A percentile compares a stretch with the other conserved stretches of the same genome.
phyloP scores from a whole-genome alignment of 2,329 filamentous ascomycete species.

The Alternaria angustiovoidea region DNA sequence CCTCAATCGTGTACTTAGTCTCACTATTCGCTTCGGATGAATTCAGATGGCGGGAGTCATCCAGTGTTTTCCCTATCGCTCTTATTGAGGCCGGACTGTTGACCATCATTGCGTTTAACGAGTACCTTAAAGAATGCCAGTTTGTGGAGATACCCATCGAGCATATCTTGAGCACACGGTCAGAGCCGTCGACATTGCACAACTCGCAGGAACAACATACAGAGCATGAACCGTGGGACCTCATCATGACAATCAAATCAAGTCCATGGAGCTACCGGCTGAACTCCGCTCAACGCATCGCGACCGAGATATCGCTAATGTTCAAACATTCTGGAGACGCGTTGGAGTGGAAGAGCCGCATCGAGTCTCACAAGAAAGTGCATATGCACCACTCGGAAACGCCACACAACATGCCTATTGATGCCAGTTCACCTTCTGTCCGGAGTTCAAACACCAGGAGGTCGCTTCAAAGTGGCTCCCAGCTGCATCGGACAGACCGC shows the following conservation, averaged over 20 bases:
- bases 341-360: constrained; percentile 25
- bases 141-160: constrained; percentile 43
- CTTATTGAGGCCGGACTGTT: constrained; percentile 30
- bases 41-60: constrained; percentile 29
- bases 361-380: constrained; percentile 21
- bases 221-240: constrained; percentile 30
- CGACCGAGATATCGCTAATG: constrained; percentile 30
- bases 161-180: constrained; percentile 23
- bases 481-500: neutral
- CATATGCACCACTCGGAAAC: neutral
- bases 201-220: constrained; percentile 30
- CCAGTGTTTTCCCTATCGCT: constrained; percentile 18
- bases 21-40: constrained; percentile 30
- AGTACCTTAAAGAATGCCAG: constrained; percentile 18
- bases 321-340: constrained; percentile 30
- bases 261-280: constrained; percentile 31
- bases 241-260: constrained; percentile 27
- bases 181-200: constrained; percentile 25
- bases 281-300: constrained; percentile 27
- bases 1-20: constrained; percentile 32
- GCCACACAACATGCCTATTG: constrained; percentile 5
- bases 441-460: neutral
- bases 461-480: neutral
- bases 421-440: constrained; percentile 2
- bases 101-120: constrained; percentile 33